Evolutionary conservation across 129 eudicot genomes (phyloP).

Genomic region (Oenanthe sinensis): DNA sequence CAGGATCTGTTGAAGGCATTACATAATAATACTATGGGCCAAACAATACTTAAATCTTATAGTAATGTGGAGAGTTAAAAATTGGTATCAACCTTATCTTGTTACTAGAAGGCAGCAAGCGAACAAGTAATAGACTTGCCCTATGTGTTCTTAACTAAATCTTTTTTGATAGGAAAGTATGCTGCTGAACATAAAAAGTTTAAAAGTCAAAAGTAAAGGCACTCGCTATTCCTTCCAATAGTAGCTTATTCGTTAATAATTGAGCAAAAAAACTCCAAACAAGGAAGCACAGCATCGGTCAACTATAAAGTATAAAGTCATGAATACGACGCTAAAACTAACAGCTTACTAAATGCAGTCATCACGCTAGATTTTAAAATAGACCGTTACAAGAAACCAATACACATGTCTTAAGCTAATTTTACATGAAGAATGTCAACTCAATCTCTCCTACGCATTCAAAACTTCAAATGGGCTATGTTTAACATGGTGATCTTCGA

Average conservation of each 20-base stretch:
- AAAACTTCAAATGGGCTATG: neutral
- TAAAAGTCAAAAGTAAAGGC: neutral
- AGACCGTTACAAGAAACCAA: neutral
- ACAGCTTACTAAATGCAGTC: neutral
- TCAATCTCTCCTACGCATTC: too few relatives aligned
- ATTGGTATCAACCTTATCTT: neutral
- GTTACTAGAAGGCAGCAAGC: neutral
- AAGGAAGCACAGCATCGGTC: neutral
- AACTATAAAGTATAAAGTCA: neutral
- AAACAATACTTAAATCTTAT: neutral
- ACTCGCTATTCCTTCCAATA: neutral
- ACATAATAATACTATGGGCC: neutral
- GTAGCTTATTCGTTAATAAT: neutral
- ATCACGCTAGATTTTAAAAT: neutral
- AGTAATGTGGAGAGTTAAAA: neutral
- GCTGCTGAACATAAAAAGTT: neutral
- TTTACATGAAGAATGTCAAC: neutral
- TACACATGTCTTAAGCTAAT: neutral
- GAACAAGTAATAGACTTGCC: neutral
- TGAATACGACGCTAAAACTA: neutral
- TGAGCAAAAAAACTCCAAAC: neutral
- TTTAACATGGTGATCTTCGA: neutral
- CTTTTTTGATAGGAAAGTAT: neutral
- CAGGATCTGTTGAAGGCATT: neutral
- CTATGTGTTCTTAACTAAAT: neutral